These are phyloP conservation scores for Calocybe gangraenosa DNA, from an alignment of 768 basidiomycete species.

Conservation along the genomic window DNA sequence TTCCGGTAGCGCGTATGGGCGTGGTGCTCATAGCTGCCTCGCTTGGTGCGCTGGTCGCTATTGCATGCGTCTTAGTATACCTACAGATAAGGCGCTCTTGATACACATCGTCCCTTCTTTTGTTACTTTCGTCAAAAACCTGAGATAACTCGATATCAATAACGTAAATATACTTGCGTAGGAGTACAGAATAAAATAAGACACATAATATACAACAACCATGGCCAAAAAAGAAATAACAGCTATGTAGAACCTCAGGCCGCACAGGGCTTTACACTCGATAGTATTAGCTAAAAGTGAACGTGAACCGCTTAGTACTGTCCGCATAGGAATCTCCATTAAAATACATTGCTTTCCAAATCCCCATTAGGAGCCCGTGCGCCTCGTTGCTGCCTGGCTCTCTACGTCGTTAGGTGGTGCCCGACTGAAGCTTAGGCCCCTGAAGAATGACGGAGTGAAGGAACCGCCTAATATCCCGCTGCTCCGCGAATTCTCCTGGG, in stretches of 20 bases:
- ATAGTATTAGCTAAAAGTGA: neutral
- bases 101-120: neutral
- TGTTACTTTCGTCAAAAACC: neutral
- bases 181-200: no score
- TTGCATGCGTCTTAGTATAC: slow-evolving; percentile 6
- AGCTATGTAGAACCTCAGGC: no score
- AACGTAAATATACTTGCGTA: no score
- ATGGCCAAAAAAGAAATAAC: no score
- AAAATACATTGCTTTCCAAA: neutral
- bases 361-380: slow-evolving; percentile 11
- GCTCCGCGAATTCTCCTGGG: slow-evolving; percentile 1
- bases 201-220: no score
- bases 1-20: slow-evolving; percentile 10
- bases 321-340: neutral
- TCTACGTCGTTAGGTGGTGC: slow-evolving; percentile 25
- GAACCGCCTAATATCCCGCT: slow-evolving; percentile 10
- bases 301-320: neutral
- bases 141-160: no score
- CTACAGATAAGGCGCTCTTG: neutral
- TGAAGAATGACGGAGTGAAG: slow-evolving; percentile 15
- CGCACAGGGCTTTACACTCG: neutral
- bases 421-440: slow-evolving; percentile 18
- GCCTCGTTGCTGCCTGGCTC: slow-evolving; percentile 23
- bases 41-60: slow-evolving; percentile 7
- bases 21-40: slow-evolving; percentile 3